Percentiles rank a stretch among this genome's conserved stretches.
These are phyloP conservation scores for Herpetomonas muscarum DNA, from an alignment of 208 protist species.

Conservation along the genomic window DNA sequence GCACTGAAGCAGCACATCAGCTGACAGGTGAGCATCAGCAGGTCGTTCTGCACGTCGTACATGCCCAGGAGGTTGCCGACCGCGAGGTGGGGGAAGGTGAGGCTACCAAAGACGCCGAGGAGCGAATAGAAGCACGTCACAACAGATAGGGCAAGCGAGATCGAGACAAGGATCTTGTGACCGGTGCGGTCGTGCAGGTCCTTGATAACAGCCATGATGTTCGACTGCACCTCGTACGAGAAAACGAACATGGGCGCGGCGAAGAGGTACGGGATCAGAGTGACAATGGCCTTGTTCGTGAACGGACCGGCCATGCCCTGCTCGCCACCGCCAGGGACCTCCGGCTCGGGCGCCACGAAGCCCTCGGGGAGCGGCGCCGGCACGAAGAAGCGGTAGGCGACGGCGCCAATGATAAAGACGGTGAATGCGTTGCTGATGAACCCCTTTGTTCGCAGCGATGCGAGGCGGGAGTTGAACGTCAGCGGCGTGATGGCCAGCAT, in stretches of 20 bases:
- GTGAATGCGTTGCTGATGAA: slow-evolving; percentile 72
- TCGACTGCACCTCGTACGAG: slow-evolving; percentile 79
- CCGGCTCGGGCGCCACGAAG: not conserved
- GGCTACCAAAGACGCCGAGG: slow-evolving; percentile 58
- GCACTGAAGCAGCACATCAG: slow-evolving; percentile 74
- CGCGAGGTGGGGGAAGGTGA: slow-evolving; percentile 50
- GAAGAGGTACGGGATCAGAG: slow-evolving; percentile 59
- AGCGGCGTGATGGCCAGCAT: slow-evolving; percentile 56
- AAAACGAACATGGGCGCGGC: slow-evolving; percentile 72
- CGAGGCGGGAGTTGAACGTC: slow-evolving; percentile 71
- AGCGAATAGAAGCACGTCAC: slow-evolving; percentile 52
- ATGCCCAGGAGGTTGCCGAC: slow-evolving; percentile 63
- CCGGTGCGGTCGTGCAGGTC: slow-evolving; percentile 68
- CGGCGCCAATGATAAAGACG: slow-evolving; percentile 62
- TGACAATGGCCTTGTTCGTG: slow-evolving; percentile 1
- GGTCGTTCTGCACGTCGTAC: slow-evolving; percentile 50
- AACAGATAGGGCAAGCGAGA: slow-evolving; percentile 48
- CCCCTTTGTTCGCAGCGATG: slow-evolving; percentile 72
- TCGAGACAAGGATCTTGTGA: slow-evolving; percentile 52
- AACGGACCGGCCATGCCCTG: slow-evolving; percentile 1
- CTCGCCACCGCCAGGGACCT: not conserved
- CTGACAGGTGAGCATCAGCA: slow-evolving; percentile 63
- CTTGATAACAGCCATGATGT: slow-evolving; percentile 81
- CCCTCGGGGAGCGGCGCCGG: slow-evolving; percentile 13
- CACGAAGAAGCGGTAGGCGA: slow-evolving; percentile 63